Conservation (phyloP, 2,329 filamentous ascomycete species). For the Pseudopyricularia cyperi region DNA sequence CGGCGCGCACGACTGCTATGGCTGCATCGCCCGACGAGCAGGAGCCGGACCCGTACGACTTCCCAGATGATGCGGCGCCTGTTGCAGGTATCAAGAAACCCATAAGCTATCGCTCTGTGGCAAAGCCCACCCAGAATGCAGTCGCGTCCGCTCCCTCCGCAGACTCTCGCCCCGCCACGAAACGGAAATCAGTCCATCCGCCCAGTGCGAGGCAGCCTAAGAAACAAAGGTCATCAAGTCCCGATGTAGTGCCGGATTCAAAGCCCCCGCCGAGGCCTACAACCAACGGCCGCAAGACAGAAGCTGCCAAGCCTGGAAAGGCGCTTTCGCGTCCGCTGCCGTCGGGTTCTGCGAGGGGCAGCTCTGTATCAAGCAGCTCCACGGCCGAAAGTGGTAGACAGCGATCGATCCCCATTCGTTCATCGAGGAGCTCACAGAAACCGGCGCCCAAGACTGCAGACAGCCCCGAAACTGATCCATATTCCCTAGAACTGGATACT, state of each 20-base stretch:
- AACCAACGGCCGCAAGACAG: neutral
- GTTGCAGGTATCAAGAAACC: neutral
- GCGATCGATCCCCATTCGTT: neutral
- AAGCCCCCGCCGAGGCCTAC: neutral
- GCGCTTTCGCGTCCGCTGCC: neutral
- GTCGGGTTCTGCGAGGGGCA: neutral
- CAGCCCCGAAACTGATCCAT: neutral
- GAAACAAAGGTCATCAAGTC: constrained; percentile 6
- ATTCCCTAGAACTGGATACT: neutral
- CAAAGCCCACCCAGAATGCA: neutral
- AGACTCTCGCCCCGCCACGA: neutral
- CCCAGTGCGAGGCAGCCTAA: constrained; percentile 2
- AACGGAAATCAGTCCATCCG: constrained; percentile 4
- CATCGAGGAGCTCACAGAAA: neutral
- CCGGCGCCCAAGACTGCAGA: neutral
- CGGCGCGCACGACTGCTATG: neutral
- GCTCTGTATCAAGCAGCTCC: neutral
- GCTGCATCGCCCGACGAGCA: neutral
- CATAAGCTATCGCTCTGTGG: neutral
- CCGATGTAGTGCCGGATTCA: neutral
- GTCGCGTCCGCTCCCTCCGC: neutral
- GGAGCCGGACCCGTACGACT: neutral
- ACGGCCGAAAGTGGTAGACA: neutral
- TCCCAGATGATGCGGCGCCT: neutral
- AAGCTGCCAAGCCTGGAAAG: neutral